Percentiles rank a stretch among this genome's conserved stretches.
phyloP scores from a whole-genome alignment of 345 rosid genomes.

The Boechera retrofracta region DNA sequence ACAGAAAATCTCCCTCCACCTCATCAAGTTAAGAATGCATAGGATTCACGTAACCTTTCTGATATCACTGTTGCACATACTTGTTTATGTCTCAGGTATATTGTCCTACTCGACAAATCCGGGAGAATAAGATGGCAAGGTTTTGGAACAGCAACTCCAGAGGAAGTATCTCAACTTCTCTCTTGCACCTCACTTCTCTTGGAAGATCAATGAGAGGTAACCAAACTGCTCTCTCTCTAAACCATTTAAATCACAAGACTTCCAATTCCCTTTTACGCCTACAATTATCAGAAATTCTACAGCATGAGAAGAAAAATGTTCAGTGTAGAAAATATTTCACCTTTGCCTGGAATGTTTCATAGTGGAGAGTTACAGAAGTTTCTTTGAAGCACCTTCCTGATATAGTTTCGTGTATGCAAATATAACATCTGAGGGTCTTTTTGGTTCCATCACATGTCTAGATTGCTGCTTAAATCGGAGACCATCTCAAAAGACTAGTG shows the following conservation, averaged over 20 bases:
- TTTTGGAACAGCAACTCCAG: slow-evolving; percentile 69
- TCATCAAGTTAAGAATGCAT: slow-evolving; percentile 9
- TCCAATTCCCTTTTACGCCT: not conserved
- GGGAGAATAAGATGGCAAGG: slow-evolving; percentile 99
- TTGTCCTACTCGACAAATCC: slow-evolving; percentile 68
- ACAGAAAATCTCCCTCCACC: slow-evolving; percentile 26
- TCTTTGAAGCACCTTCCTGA: not conserved
- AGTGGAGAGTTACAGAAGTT: slow-evolving; percentile 3
- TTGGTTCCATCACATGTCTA: slow-evolving; percentile 20
- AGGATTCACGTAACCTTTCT: slow-evolving; percentile 4
- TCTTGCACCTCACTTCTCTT: slow-evolving; percentile 75
- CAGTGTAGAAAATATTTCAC: not conserved
- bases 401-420: not conserved
- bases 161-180: slow-evolving; percentile 76
- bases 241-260: not conserved
- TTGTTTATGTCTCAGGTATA: slow-evolving; percentile 55
- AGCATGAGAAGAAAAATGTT: not conserved
- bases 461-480: slow-evolving; percentile 19
- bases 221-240: slow-evolving; percentile 6
- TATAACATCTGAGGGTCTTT: slow-evolving; percentile 8
- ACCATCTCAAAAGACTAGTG: slow-evolving; percentile 1
- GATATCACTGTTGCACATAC: not conserved
- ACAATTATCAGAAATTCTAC: not conserved
- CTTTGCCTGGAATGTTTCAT: not conserved
- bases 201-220: slow-evolving; percentile 60